These are phyloP conservation scores for Sophora flavescens DNA, from an alignment of 306 rosid species.

Conservation along the genomic window DNA sequence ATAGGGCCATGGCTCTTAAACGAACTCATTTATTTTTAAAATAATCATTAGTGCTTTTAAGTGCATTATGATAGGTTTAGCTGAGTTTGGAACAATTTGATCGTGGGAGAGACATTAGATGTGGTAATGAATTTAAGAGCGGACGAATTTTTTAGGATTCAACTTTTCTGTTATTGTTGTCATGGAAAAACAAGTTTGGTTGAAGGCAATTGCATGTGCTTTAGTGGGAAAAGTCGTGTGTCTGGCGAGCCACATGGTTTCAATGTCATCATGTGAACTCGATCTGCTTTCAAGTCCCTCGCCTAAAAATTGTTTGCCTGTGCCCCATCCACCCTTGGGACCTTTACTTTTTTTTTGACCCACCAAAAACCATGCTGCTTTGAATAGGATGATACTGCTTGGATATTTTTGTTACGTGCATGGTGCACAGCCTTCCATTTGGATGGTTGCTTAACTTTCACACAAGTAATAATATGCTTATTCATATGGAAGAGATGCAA, in stretches of 20 bases:
- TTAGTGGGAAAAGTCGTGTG: conserved; percentile 32
- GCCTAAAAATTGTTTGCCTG: conserved; percentile 1
- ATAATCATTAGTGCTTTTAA: too few relatives aligned
- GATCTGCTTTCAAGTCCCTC: conserved; percentile 36
- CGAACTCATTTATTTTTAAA: too few relatives aligned
- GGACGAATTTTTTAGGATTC: not conserved
- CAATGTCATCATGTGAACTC: conserved; percentile 47
- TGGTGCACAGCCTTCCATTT: conserved; percentile 53
- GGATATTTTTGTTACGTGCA: conserved; percentile 30
- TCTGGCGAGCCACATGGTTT: conserved; percentile 45
- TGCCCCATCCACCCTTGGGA: not conserved
- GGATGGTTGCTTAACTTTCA: conserved; percentile 40
- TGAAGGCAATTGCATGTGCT: conserved; percentile 43
- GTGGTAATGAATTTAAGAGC: conserved; percentile 7
- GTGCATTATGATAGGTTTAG: not conserved
- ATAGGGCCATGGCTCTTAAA: not conserved
- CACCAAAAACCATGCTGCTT: conserved; percentile 27
- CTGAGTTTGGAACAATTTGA: conserved; percentile 19
- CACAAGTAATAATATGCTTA: not conserved
- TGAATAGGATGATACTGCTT: not conserved
- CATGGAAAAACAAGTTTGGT: not conserved
- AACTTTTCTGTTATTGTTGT: not conserved
- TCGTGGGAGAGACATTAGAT: not conserved
- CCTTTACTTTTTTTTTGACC: conserved; percentile 17
- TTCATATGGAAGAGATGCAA: not conserved